These are phyloP conservation scores for Rubroboletus pulcherrimus DNA, from an alignment of 768 basidiomycete species.

Conservation along the genomic window DNA sequence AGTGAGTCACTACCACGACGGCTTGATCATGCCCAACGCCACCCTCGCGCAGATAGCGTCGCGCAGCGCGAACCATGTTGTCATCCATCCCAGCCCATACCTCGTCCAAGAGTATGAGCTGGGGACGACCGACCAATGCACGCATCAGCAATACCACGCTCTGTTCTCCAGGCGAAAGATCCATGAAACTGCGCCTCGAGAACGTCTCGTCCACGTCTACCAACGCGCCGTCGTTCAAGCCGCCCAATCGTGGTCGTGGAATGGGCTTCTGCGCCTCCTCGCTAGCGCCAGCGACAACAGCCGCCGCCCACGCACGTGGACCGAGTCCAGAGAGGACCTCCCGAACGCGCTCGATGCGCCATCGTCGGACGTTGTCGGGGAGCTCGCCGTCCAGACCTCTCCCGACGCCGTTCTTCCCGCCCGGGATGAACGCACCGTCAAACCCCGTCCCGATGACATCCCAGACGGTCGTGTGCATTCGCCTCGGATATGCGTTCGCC, in stretches of 20 bases:
- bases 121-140: constrained; percentile 72
- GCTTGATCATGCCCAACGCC: constrained; percentile 60
- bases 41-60: constrained; percentile 53
- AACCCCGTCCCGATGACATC: constrained; percentile 88
- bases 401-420: constrained; percentile 43
- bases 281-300: neutral
- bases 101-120: constrained; percentile 84
- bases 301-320: constrained; percentile 45
- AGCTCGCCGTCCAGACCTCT: constrained; percentile 39
- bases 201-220: constrained; percentile 37
- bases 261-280: too few species aligned
- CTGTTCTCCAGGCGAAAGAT: constrained; percentile 72
- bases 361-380: constrained; percentile 30
- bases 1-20: constrained; percentile 84
- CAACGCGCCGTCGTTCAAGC: neutral
- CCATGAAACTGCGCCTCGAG: constrained; percentile 51
- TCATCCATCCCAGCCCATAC: constrained; percentile 92
- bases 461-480: constrained; percentile 62
- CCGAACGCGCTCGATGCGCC: constrained; percentile 44
- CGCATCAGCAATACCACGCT: constrained; percentile 80
- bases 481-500: constrained; percentile 83
- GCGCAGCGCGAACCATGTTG: constrained; percentile 62
- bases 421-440: constrained; percentile 73
- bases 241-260: neutral
- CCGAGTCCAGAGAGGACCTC: constrained; percentile 65